These are phyloP conservation scores for Barnettozyma sucrosica DNA, from an alignment of 805 yeast species.

Conservation along the genomic window DNA sequence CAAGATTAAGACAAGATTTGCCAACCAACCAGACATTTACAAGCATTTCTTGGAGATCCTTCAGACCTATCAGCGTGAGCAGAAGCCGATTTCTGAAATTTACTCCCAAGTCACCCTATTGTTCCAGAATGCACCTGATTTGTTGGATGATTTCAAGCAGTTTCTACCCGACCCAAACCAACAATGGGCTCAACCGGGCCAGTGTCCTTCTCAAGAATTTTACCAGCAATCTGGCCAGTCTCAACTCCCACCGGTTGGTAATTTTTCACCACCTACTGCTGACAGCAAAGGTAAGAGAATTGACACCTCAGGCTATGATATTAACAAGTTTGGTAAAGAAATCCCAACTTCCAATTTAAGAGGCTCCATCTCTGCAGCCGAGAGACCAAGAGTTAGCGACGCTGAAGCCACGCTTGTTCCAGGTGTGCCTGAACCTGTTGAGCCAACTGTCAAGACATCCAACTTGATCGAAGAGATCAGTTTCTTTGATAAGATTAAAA, in stretches of 20 bases:
- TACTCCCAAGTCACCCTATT: conserved; percentile 86
- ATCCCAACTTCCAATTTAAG: conserved; percentile 33
- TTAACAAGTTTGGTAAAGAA: conserved; percentile 22
- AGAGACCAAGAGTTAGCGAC: conserved; percentile 26
- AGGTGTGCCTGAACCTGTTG: conserved; percentile 80
- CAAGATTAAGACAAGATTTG: conserved; percentile 89
- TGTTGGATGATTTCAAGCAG: conserved; percentile 89
- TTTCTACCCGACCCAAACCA: conserved; percentile 72
- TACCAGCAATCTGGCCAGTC: conserved; percentile 23
- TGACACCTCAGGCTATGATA: conserved; percentile 17
- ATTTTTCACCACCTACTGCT: conserved; percentile 64
- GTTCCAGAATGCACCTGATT: conserved; percentile 90
- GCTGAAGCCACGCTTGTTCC: conserved; percentile 70
- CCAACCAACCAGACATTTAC: conserved; percentile 91
- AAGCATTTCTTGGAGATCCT: conserved; percentile 90
- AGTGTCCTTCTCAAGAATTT: conserved; percentile 19
- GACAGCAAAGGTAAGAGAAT: conserved; percentile 21
- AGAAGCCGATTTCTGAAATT: conserved; percentile 91
- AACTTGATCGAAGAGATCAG: conserved; percentile 77
- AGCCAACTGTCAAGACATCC: conserved; percentile 46
- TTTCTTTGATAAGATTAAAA: conserved; percentile 89
- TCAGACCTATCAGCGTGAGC: conserved; percentile 95
- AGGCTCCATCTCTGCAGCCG: conserved; percentile 22
- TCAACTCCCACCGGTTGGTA: conserved; percentile 85
- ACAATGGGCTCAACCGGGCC: conserved; percentile 13